Base-by-base conservation (phyloP, 148 eudicot species). In the Rhododendron henanense region DNA sequence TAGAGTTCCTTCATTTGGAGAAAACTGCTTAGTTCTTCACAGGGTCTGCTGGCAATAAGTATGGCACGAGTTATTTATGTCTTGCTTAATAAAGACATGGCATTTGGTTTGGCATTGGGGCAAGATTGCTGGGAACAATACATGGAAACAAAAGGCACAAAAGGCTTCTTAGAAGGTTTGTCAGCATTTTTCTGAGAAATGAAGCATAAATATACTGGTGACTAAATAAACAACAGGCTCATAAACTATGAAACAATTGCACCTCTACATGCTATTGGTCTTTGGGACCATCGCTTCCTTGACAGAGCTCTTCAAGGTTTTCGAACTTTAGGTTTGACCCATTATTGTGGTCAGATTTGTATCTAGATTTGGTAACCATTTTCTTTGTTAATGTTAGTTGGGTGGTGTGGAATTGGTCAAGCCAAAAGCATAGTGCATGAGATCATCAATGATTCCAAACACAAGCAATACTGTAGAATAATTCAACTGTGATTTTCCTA, bases 181-280 rank as follows among this genome's bases (percentile, higher is more conserved):
- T 94, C 94, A 19, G 98, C 98, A 79, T 6, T 97, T 97, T 88
- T 95, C 96, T 55, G 95, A 97, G 93, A 97, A 92, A 86, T 90
- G 99, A 51, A 93, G 83, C 98, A 98, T 35, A 86, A 59, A 39
- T 97, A 93, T 90, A 88, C 75, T 35, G 95, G 98, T 53, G 90
- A 95, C 86, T 94, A 45, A 89, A 89, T 84, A 84, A 35, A 59
- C 50, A 21, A 16, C 6, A 6, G 23, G 45, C 67, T 21, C 67
- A 61, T 61, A 6, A 61, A 19, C 21, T 21, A 19, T 61, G 67
- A 23, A 61, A 61, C 2, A 6, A 61, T 61, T 61, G 67, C 25
- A 1, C 28, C 4, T 5, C 7, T 59, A 59, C 63, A 18, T 55
- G 61, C 19, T 15, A 55, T 55, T 14, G 19, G 21, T 6, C 51